Conservation (phyloP, 129 eudicot genomes). For the Kitagawia praeruptora region DNA sequence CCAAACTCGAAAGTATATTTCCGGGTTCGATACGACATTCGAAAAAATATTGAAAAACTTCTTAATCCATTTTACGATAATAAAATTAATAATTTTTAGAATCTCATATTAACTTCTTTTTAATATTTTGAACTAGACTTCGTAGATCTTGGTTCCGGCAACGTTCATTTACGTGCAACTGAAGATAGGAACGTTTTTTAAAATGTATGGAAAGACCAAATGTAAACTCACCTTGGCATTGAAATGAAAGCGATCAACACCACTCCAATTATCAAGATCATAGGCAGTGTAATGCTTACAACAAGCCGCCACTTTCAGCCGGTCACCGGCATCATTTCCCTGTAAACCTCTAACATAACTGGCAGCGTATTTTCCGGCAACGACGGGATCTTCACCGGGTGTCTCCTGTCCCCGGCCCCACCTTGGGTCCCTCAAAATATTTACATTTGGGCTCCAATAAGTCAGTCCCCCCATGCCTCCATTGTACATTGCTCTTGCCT, state of each 20-base stretch:
- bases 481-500: conserved; percentile 91
- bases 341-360: conserved; percentile 71
- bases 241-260: conserved; percentile 71
- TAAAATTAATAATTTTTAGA: no score
- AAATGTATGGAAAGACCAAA: no score
- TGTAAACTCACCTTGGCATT: conserved; percentile 73
- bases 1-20: no score
- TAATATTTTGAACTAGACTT: no score
- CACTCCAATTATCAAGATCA: conserved; percentile 83
- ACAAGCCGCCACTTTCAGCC: conserved; percentile 81
- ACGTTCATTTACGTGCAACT: not conserved
- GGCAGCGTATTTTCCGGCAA: conserved; percentile 67
- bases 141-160: not conserved
- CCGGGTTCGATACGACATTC: no score
- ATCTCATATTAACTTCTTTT: no score
- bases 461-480: conserved; percentile 67
- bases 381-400: conserved; percentile 81
- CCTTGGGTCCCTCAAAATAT: conserved; percentile 75
- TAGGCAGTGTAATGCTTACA: conserved; percentile 88
- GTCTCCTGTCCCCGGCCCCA: conserved; percentile 92
- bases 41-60: no score
- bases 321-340: conserved; percentile 51
- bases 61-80: no score
- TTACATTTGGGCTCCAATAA: conserved; percentile 83
- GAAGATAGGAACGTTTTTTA: not conserved